Evolutionary conservation across 2,329 filamentous ascomycete species (phyloP), one percentile per base, ranked within the genome.

Genomic region (Xylogone sp.): DNA sequence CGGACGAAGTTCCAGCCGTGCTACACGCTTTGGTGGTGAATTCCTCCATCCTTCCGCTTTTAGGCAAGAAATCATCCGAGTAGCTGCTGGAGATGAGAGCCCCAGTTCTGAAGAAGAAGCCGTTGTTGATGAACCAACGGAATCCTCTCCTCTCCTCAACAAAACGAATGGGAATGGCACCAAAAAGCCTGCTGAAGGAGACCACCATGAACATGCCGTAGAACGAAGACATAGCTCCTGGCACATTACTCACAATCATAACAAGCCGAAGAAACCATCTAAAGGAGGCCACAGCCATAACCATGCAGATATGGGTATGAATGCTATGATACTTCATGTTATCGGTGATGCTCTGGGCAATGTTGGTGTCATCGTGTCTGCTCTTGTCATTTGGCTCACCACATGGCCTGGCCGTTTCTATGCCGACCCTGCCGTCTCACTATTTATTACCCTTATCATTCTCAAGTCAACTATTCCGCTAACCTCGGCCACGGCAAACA

Each of bases 301-400:
- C 56, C 90, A 96, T 67, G 86, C 76, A 53, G 92, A 99, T 65
- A 87, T 99, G 76, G 96, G 96, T 69, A 97, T 99, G 93, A 88
- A 89, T 48, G 88, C 87, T 48, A 86, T 92, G 75, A 73, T 92
- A 53, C 76, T 88, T 22, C 85, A 88, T 62, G 85, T 88, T 43
- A 79, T 95, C 57, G 90, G 90, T 42, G 90, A 95, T 69, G 89
- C 89, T 44, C 79, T 95, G 2, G 90, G 90, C 59, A 95, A 95
- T 65, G 81, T 95, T 49, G 90, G 90, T 61, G 90, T 95, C 59
- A 95, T 95, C 56, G 77, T 78, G 45, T 90, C 90, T 3, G 90
- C 89, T 3, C 78, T 95, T 31, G 78, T 94, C 66, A 97, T 99
- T 72, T 97, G 92, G 92, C 78, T 96, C 52, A 94, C 90, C 1